These are phyloP conservation scores for Kwoniella sp. DNA, from an alignment of 768 basidiomycete species.

Conservation along the genomic window DNA sequence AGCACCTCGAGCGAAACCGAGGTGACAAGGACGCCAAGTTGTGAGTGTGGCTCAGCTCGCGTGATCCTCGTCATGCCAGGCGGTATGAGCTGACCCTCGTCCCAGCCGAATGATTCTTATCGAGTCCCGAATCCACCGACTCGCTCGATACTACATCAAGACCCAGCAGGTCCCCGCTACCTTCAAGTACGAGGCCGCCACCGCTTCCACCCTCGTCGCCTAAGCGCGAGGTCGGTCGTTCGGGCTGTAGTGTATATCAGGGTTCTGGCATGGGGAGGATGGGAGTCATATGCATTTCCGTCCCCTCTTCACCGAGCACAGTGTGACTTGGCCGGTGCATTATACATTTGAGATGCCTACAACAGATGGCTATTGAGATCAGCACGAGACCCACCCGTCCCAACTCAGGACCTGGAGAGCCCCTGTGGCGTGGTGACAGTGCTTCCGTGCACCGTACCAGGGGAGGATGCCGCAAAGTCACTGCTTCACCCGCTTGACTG, in stretches of 20 bases:
- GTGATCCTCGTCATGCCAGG: conserved; percentile 88
- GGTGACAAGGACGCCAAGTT: conserved; percentile 77
- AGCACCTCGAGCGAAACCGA: conserved; percentile 95
- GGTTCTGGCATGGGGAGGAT: not conserved
- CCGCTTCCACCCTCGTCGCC: conserved; percentile 65
- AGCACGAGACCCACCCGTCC: too few relatives aligned
- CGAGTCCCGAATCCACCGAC: conserved; percentile 97
- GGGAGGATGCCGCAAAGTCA: conserved; percentile 7
- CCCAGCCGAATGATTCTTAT: conserved; percentile 93
- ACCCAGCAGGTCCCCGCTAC: conserved; percentile 96
- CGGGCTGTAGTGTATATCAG: not conserved
- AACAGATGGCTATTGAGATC: too few relatives aligned
- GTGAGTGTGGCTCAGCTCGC: conserved; percentile 69
- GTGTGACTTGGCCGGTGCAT: not conserved
- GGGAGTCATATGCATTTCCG: too few relatives aligned
- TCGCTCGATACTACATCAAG: conserved; percentile 97
- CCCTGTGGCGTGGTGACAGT: conserved; percentile 15
- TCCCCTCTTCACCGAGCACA: too few relatives aligned
- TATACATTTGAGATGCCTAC: conserved; percentile 9
- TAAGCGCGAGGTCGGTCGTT: conserved; percentile 23
- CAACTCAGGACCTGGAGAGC: conserved; percentile 1
- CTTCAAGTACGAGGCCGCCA: conserved; percentile 97
- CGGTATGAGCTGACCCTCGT: conserved; percentile 95
- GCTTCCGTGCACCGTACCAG: conserved; percentile 21
- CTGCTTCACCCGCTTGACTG: not conserved